Evolutionary conservation across 192 early-diverging fungal species (phyloP).

Genomic region (Entomortierella beljakovae): DNA sequence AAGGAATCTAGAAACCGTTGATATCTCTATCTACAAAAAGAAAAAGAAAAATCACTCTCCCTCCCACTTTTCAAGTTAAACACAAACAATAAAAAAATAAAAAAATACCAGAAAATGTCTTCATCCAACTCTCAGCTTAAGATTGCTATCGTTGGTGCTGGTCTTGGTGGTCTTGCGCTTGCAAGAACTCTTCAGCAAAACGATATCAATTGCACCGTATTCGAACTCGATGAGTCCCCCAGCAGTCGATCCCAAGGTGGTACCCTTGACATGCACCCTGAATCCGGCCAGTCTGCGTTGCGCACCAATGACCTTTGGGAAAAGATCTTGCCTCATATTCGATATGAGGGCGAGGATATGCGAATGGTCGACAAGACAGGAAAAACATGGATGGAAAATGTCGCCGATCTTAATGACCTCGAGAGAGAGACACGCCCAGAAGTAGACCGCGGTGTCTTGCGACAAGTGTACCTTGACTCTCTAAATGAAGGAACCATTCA

Average conservation of each 20-base stretch:
- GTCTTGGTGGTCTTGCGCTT: conserved; percentile 47
- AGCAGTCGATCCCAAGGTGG: conserved; percentile 58
- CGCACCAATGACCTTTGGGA: conserved; percentile 44
- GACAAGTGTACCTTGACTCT: conserved; percentile 56
- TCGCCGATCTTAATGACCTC: neutral
- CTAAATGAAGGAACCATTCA: conserved; percentile 49
- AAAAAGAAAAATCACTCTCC: no score
- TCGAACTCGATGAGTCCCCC: conserved; percentile 52
- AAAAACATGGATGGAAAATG: conserved; percentile 32
- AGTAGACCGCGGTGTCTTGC: conserved; percentile 59
- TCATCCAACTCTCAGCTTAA: conserved; percentile 5
- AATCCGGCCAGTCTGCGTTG: conserved; percentile 54
- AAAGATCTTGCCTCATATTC: conserved; percentile 34
- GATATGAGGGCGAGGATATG: conserved; percentile 54
- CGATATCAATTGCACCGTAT: conserved; percentile 48
- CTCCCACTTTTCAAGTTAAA: no score
- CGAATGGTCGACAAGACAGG: conserved; percentile 49
- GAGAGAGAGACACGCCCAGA: conserved; percentile 49
- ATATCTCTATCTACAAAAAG: no score
- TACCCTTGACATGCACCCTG: conserved; percentile 59
- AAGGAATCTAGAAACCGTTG: no score
- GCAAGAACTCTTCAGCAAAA: conserved; percentile 59
- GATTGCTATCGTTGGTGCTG: conserved; percentile 57
- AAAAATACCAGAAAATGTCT: conserved; percentile 6
- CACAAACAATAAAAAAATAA: no score